These are phyloP conservation scores for Elsinoe australis DNA, from an alignment of 2,329 filamentous ascomycete species.

Conservation along the genomic window DNA sequence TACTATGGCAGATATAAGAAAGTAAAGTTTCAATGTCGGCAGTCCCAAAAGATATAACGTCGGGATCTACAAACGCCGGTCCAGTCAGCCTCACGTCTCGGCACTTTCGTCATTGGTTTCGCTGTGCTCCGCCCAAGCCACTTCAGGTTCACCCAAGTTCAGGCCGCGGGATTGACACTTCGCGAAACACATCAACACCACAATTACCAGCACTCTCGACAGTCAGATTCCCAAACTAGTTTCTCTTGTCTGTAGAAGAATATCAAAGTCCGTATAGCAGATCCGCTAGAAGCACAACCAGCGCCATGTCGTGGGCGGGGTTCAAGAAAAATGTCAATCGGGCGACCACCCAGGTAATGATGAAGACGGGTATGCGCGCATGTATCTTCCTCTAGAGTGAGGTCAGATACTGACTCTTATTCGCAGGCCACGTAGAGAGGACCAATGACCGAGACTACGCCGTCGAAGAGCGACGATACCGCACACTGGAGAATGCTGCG, in stretches of 20 bases:
- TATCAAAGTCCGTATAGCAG: background rate
- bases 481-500: conserved; percentile 93
- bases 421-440: conserved; percentile 83
- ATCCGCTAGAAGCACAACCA: conserved; percentile 19
- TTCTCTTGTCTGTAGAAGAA: background rate
- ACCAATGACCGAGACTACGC: conserved; percentile 98
- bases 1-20: too few species aligned
- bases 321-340: conserved; percentile 60
- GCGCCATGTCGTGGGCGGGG: conserved; percentile 55
- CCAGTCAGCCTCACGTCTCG: background rate
- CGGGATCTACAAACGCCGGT: background rate
- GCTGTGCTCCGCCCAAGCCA: conserved; percentile 1
- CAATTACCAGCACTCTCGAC: background rate
- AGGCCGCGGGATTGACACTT: background rate
- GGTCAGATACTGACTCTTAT: background rate
- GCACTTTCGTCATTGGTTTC: conserved; percentile 9
- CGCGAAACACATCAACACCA: background rate
- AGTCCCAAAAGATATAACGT: too few species aligned
- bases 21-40: too few species aligned
- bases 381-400: background rate
- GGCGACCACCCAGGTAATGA: conserved; percentile 99
- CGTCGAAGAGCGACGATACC: conserved; percentile 85
- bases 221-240: too few species aligned
- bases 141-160: background rate
- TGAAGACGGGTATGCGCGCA: conserved; percentile 73